These are phyloP conservation scores for Antrodiella citrinella DNA, from an alignment of 768 basidiomycete species.

Conservation along the genomic window DNA sequence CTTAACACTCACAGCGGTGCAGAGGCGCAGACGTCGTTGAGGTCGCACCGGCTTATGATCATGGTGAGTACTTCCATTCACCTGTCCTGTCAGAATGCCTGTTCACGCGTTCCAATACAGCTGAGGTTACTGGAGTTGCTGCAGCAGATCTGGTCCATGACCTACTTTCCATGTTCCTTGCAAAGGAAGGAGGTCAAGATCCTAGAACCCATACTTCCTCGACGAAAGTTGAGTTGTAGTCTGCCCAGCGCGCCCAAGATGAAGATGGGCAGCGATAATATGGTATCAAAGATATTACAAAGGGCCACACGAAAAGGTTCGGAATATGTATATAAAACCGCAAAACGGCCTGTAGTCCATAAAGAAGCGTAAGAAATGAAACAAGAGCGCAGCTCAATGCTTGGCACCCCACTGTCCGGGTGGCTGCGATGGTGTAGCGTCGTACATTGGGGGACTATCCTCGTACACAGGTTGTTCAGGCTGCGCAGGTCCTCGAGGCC, in stretches of 20 bases:
- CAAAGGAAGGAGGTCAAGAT: slow-evolving; percentile 28
- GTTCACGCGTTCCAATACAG: slow-evolving; percentile 20
- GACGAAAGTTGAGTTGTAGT: neutral
- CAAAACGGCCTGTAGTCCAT: neutral
- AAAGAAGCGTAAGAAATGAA: neutral
- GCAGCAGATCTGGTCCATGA: slow-evolving; percentile 66
- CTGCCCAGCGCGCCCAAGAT: neutral
- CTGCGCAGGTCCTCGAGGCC: slow-evolving; percentile 10
- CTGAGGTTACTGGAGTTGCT: slow-evolving; percentile 60
- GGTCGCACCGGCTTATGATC: slow-evolving; percentile 67
- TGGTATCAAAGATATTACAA: neutral
- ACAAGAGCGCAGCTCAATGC: slow-evolving; percentile 9
- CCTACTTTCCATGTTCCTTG: slow-evolving; percentile 53
- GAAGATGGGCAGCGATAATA: neutral
- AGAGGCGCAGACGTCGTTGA: slow-evolving; percentile 71
- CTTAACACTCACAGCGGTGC: slow-evolving; percentile 1
- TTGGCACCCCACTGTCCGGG: slow-evolving; percentile 49
- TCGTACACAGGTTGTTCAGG: slow-evolving; percentile 25
- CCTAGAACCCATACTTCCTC: slow-evolving; percentile 13
- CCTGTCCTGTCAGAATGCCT: neutral
- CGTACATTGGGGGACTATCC: slow-evolving; percentile 64
- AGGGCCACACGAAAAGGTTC: neutral
- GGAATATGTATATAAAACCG: neutral
- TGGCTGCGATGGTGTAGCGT: slow-evolving; percentile 39
- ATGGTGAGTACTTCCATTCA: slow-evolving; percentile 33